phyloP scores from a whole-genome alignment of 805 yeast genomes.

The Lipomyces orientalis region DNA sequence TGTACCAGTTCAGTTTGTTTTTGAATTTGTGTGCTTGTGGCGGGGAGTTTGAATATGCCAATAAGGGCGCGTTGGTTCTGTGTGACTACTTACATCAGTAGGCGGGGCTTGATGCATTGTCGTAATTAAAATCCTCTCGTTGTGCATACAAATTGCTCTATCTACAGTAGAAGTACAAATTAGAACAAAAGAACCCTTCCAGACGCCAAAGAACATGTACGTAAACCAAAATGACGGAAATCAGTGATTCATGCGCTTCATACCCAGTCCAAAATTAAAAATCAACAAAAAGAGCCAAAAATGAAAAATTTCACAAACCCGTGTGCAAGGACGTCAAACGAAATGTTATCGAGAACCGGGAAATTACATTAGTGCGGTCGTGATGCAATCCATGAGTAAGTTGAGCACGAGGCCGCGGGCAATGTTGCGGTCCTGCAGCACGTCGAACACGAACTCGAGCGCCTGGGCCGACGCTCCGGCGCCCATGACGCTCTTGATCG shows the following conservation, averaged over 20 bases:
- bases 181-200: neutral
- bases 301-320: neutral
- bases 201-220: neutral
- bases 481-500: conserved; percentile 38
- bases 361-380: conserved; percentile 28
- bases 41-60: too few relatives aligned
- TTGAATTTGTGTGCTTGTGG: neutral
- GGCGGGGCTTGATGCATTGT: too few relatives aligned
- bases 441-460: conserved; percentile 39
- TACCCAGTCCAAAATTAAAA: neutral
- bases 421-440: conserved; percentile 37
- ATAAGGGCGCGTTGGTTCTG: too few relatives aligned
- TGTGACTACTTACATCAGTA: too few relatives aligned
- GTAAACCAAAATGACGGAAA: too few relatives aligned
- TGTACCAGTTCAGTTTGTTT: neutral
- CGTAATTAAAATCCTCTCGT: too few relatives aligned
- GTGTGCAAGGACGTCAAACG: neutral
- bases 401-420: conserved; percentile 37
- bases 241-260: neutral
- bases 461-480: conserved; percentile 39
- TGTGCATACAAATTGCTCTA: neutral
- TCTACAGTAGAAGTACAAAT: neutral
- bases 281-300: neutral
- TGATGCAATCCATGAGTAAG: conserved; percentile 35
- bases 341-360: too few relatives aligned